Evolutionary conservation across 2,329 filamentous ascomycete species (phyloP), one percentile per base, ranked within the genome.

Genomic region (Xylaria polymorpha): DNA sequence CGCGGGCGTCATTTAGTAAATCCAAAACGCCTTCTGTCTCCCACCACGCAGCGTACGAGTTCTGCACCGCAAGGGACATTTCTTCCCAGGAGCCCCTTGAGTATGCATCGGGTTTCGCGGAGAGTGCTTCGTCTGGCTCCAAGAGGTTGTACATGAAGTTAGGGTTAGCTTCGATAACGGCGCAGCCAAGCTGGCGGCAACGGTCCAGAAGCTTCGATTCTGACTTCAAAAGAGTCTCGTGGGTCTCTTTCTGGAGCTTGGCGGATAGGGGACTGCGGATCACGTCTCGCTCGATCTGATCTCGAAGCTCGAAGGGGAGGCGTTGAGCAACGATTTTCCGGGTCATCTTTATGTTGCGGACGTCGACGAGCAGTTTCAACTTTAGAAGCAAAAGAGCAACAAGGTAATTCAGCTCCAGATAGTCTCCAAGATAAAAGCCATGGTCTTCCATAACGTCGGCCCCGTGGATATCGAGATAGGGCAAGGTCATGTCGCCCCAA

Each of bases 401-500:
- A 6, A 66, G 18, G 64, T 56, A 64, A 64, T 63, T 63, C 9
- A 77, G 60, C 2, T 62, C 50, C 9, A 55, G 1, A 46, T 41
- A 62, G 48, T 67, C 15, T 29, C 37, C 14, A 15, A 68, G 15
- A n/a, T 69, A 25, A 35, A 69, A 69, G 4, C 10, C 12, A 9
- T 63, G 61, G 15, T 68, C 35, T 64, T 77, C 76, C 15, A 76
- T 32, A 37, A 69, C 67, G 59, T 78, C 56, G 37, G 73, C 75
- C 9, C 68, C 68, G 25, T 37, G 64, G 62, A 74, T 51, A 58
- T 75, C 32, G 60, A 77, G 69, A 50, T 66, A 70, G 1, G 80
- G 79, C 18, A 76, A 60, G 1, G 68, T 69, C 25, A 68, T 73
- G 63, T 84, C 74, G 8, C 71, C 73, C 79, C 74, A 82, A 58